Evolutionary conservation across 345 rosid species (phyloP).

Genomic region (Aquilaria yunnanensis): DNA sequence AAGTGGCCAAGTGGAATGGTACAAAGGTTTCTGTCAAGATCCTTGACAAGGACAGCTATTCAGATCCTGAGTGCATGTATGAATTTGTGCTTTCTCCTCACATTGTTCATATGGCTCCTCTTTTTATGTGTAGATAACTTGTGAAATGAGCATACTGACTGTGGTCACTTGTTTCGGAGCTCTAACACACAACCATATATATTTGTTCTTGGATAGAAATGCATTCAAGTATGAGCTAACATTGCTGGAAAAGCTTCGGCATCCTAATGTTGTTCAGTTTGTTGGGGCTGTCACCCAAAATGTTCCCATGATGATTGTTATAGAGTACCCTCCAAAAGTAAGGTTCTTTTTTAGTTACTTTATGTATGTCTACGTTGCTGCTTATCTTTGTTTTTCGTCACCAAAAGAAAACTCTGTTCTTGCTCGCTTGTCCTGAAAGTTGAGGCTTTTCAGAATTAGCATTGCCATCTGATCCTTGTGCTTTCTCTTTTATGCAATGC

Average conservation of each 20-base stretch:
- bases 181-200: conserved; percentile 2
- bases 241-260: conserved; percentile 68
- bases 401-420: background rate
- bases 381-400: background rate
- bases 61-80: conserved; percentile 62
- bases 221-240: conserved; percentile 75
- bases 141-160: background rate
- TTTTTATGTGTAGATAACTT: background rate
- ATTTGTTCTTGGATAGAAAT: conserved; percentile 35
- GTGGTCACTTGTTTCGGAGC: background rate
- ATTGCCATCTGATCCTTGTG: no score
- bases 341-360: conserved; percentile 14
- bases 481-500: no score
- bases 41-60: conserved; percentile 60
- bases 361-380: background rate
- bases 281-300: conserved; percentile 97
- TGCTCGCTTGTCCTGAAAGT: background rate
- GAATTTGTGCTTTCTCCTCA: conserved; percentile 11
- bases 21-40: conserved; percentile 83
- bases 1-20: conserved; percentile 94
- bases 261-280: conserved; percentile 90
- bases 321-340: conserved; percentile 71
- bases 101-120: background rate
- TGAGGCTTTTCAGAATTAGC: no score
- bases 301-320: conserved; percentile 84